Evolutionary conservation across 2,329 filamentous ascomycete species (phyloP).

Genomic region (Xylariales sp.): DNA sequence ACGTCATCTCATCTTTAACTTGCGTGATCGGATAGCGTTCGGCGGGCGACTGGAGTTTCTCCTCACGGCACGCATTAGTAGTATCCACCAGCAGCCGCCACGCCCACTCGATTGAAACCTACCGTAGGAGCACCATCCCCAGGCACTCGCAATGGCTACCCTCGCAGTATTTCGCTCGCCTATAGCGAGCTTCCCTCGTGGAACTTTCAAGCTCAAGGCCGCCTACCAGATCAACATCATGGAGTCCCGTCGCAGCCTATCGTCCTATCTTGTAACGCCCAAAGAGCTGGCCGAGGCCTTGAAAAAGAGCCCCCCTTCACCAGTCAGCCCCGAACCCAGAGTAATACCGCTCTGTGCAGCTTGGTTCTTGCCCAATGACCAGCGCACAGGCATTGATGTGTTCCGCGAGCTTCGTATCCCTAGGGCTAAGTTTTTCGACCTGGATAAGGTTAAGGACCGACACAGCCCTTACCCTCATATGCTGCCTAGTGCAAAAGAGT

Average conservation of each 20-base stretch:
- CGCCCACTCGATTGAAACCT: not conserved
- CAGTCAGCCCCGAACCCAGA: conserved; percentile 75
- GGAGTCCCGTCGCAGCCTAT: conserved; percentile 52
- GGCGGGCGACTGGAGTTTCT: conserved; percentile 7
- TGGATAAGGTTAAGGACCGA: conserved; percentile 86
- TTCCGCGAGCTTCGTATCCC: conserved; percentile 84
- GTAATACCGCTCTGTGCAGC: conserved; percentile 87
- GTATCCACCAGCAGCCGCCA: conserved; percentile 5
- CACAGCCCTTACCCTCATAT: conserved; percentile 93
- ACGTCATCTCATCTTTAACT: conserved; percentile 5
- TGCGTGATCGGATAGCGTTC: conserved; percentile 2
- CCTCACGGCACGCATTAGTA: conserved; percentile 6
- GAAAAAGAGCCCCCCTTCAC: conserved; percentile 73
- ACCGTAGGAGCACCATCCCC: conserved; percentile 6
- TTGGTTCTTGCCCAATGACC: conserved; percentile 96
- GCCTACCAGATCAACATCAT: conserved; percentile 26
- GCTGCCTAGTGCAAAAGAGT: conserved; percentile 77
- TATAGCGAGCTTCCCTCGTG: conserved; percentile 33
- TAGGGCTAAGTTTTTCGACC: conserved; percentile 89
- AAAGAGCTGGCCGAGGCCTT: conserved; percentile 77
- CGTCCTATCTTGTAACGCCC: conserved; percentile 82
- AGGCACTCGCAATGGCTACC: conserved; percentile 36
- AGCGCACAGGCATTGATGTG: conserved; percentile 72
- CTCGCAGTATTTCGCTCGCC: conserved; percentile 36
- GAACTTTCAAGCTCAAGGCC: conserved; percentile 19